A percentile compares a stretch with the other conserved stretches of the same genome.
These are phyloP conservation scores for Peronosclerospora sorghi DNA, from an alignment of 352 stramenopile species.

Conservation along the genomic window DNA sequence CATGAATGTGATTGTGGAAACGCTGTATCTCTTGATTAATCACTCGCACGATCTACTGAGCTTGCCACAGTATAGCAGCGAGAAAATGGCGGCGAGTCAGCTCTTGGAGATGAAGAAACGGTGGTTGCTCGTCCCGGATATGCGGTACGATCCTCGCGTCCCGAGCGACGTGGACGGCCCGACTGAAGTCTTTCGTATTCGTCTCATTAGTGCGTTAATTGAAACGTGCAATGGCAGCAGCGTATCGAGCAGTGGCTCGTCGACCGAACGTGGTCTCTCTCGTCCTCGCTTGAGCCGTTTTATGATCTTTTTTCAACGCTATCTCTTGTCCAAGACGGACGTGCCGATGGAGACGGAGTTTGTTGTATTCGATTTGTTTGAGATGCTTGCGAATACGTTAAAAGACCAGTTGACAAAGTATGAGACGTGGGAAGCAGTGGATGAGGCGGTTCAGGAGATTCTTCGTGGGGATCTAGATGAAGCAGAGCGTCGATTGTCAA, in stretches of 20 bases:
- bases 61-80: slow-evolving; percentile 42
- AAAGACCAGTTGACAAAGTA: slow-evolving; percentile 64
- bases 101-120: slow-evolving; percentile 51
- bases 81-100: slow-evolving; percentile 19
- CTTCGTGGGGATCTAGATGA: slow-evolving; percentile 53
- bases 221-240: slow-evolving; percentile 61
- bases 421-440: slow-evolving; percentile 70
- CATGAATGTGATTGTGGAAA: slow-evolving; percentile 88
- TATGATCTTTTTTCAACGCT: slow-evolving; percentile 91
- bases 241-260: slow-evolving; percentile 6
- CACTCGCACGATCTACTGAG: slow-evolving; percentile 89
- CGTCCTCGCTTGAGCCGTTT: slow-evolving; percentile 80
- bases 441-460: slow-evolving; percentile 43
- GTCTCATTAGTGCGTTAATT: slow-evolving; percentile 89
- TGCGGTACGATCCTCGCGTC: slow-evolving; percentile 83
- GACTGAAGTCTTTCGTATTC: slow-evolving; percentile 88
- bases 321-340: slow-evolving; percentile 92
- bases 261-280: slow-evolving; percentile 79
- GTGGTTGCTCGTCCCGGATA: slow-evolving; percentile 58
- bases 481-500: slow-evolving; percentile 46
- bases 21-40: slow-evolving; percentile 91
- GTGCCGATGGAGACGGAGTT: slow-evolving; percentile 93
- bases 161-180: slow-evolving; percentile 84
- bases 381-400: slow-evolving; percentile 37
- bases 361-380: slow-evolving; percentile 76